Base-by-base conservation (phyloP, 2,329 filamentous ascomycete species). In the Aspergillus sojae region DNA sequence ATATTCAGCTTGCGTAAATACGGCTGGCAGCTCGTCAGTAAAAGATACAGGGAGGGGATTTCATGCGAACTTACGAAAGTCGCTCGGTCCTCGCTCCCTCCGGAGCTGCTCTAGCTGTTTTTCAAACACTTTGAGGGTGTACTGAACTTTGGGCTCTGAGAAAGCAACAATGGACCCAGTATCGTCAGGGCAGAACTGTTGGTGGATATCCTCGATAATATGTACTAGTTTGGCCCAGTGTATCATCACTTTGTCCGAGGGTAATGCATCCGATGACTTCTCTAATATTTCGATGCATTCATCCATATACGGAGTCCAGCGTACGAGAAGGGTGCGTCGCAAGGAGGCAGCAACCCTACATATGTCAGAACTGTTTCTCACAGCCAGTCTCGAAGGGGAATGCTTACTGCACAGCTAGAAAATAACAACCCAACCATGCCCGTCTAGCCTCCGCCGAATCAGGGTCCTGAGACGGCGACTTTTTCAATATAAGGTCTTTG, bases 151-250 rank as follows among this genome's bases (percentile, higher is more conserved):
- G 11, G 84, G 77, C 63, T 93, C 89, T 0, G 83, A 80, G 43
- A 93, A 83, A 10, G 84, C 77, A 4, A 79, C 77, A 10, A 80
- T 79, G 7, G 83, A 80, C 4, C 80, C 80, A 0, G 87, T 83
- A 61, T 93, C 89, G 65, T 92, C 89, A 74, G 89, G 84, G 5
- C 83, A 84, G 64, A 93, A 89, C 67, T 91, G 87, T 34, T 84
- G 79, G 11, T 86, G 85, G 19, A 92, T 84, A 62, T 93, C 89
- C 73, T 93, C 91, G 1, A 86, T 86, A 52, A 93, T 85, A 61
- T 83, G 84, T 21, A 84, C 85, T 61, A 88, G 79, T 66, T 83
- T 86, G 56, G 86, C 81, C 74, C 87, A 86, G 67, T 88, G 84
- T 62, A 84, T 81, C 34, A 89, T 78, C 16, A 82, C 73, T 62